Conservation (phyloP, 1,139 yeast genomes). For the Sugiyamaella pinicola region DNA sequence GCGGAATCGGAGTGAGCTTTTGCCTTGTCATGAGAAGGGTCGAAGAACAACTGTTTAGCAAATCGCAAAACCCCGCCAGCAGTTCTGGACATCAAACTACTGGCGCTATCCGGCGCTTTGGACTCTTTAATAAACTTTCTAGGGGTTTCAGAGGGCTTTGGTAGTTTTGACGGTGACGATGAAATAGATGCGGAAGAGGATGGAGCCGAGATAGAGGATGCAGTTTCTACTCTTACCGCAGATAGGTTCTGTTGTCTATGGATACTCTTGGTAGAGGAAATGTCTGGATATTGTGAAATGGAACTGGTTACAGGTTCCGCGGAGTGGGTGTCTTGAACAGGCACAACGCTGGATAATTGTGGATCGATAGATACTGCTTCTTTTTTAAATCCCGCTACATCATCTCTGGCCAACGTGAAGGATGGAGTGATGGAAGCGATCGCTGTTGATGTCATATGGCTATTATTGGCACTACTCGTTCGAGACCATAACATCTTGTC, state of each 20-base stretch:
- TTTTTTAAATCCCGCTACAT: no score
- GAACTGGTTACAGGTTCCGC: neutral
- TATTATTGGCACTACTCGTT: neutral
- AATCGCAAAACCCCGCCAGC: slow-evolving; percentile 32
- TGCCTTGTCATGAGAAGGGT: slow-evolving; percentile 19
- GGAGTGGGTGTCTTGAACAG: no score
- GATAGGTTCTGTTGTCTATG: neutral
- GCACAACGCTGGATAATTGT: neutral
- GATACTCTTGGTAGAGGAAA: neutral
- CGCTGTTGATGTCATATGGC: neutral
- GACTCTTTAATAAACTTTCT: neutral
- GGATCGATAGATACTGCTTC: no score
- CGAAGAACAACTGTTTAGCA: slow-evolving; percentile 34
- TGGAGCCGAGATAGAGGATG: neutral
- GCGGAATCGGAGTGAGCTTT: neutral
- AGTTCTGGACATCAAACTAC: slow-evolving; percentile 16
- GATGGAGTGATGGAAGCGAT: neutral
- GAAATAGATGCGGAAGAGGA: neutral
- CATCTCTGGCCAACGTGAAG: neutral
- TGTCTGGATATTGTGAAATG: neutral
- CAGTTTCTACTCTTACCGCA: neutral
- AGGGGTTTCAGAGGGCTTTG: slow-evolving; percentile 4
- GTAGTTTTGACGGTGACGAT: neutral
- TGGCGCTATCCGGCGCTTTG: slow-evolving; percentile 15
- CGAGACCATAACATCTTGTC: neutral